These are phyloP conservation scores for Dunaliella primolecta DNA, from an alignment of 139 green algal species.

Conservation along the genomic window DNA sequence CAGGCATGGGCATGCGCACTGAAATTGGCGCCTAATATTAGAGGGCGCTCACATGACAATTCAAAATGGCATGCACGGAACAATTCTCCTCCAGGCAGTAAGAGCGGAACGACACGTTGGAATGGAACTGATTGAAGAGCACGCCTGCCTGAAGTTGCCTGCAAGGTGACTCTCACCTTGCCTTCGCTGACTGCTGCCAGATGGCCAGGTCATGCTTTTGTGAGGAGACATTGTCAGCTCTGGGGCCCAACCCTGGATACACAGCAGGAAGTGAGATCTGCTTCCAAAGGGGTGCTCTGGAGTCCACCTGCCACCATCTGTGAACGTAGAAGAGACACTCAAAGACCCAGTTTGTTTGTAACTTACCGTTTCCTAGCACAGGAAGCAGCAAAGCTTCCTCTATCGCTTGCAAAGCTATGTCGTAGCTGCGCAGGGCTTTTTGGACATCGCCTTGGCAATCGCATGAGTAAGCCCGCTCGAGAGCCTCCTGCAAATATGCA, in stretches of 20 bases:
- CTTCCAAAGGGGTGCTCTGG: too few relatives aligned
- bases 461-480: background rate
- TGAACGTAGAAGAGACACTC: background rate
- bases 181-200: background rate
- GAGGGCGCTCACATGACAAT: too few relatives aligned
- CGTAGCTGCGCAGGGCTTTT: background rate
- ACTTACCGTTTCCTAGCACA: background rate
- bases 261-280: background rate
- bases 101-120: too few relatives aligned
- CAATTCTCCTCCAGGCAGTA: too few relatives aligned
- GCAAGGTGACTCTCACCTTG: too few relatives aligned
- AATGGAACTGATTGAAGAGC: too few relatives aligned
- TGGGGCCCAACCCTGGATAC: slow-evolving; percentile 5
- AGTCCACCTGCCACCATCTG: too few relatives aligned
- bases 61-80: too few relatives aligned
- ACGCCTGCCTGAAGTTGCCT: too few relatives aligned
- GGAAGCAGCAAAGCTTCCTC: background rate
- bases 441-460: background rate
- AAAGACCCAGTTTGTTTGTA: background rate
- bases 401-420: background rate
- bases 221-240: background rate
- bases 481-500: background rate
- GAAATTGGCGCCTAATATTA: too few relatives aligned
- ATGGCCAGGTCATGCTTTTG: background rate
- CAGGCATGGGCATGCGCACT: too few relatives aligned